These are phyloP conservation scores for Dovyalis caffra DNA, from an alignment of 345 rosid genomes.

Conservation along the genomic window DNA sequence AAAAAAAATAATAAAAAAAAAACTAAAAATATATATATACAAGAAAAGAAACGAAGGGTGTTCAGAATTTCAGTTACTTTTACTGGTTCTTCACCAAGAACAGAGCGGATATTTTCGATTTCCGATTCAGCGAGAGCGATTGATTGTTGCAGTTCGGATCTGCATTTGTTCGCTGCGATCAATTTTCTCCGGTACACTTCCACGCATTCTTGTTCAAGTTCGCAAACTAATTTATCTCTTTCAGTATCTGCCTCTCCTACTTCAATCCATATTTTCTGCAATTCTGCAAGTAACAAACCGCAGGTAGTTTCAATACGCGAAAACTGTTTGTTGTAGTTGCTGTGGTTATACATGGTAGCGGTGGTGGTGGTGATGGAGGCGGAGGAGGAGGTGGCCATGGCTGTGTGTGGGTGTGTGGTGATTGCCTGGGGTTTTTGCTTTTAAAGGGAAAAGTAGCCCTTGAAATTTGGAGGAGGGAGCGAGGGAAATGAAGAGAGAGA, in stretches of 20 bases:
- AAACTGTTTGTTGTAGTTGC: constrained; percentile 11
- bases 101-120: constrained; percentile 46
- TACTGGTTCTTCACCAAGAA: constrained; percentile 43
- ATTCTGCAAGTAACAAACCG: constrained; percentile 46
- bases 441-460: constrained; percentile 25
- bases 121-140: constrained; percentile 48
- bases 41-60: background rate
- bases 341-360: background rate
- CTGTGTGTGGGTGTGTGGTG: too few species aligned
- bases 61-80: constrained; percentile 27
- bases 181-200: constrained; percentile 51
- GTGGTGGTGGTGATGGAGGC: background rate
- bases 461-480: constrained; percentile 22
- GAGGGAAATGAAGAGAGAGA: constrained; percentile 15
- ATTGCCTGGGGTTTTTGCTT: background rate
- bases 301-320: constrained; percentile 48
- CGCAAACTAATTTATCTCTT: constrained; percentile 46
- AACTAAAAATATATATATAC: too few species aligned
- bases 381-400: too few species aligned
- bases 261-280: constrained; percentile 68
- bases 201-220: constrained; percentile 55
- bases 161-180: constrained; percentile 42
- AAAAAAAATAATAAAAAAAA: background rate
- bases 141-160: constrained; percentile 41
- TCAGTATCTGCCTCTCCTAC: constrained; percentile 52